Conservation (phyloP, 2,329 filamentous ascomycete species). For the Epichloe brachyelytri region DNA sequence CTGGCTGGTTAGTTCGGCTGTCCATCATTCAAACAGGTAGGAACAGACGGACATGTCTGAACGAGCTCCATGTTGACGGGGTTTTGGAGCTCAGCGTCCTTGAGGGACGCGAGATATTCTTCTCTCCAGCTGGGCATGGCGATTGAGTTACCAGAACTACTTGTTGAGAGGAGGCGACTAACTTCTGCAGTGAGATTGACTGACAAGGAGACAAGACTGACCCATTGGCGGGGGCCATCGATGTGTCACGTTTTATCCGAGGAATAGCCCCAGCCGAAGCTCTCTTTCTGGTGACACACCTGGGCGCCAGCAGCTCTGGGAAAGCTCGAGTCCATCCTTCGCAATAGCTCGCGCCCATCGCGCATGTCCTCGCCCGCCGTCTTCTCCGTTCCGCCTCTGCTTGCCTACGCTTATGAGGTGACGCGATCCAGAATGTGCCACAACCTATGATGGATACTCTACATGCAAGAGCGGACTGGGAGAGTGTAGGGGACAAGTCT, state of each 20-base stretch:
- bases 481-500: slow-evolving; percentile 82
- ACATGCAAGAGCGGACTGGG: slow-evolving; percentile 78
- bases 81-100: slow-evolving; percentile 56
- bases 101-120: slow-evolving; percentile 66
- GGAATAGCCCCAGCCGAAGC: slow-evolving; percentile 14
- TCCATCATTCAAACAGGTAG: neutral
- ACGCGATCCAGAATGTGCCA: slow-evolving; percentile 7
- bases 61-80: slow-evolving; percentile 54
- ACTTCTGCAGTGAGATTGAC: neutral
- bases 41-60: slow-evolving; percentile 55
- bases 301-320: neutral
- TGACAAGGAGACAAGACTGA: neutral
- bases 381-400: neutral
- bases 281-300: too few relatives aligned
- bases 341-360: neutral
- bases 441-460: slow-evolving; percentile 37
- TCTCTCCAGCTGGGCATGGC: slow-evolving; percentile 60
- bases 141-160: neutral
- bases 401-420: neutral
- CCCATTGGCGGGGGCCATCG: neutral
- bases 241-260: slow-evolving; percentile 15
- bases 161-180: neutral
- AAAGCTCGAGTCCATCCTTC: neutral
- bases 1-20: slow-evolving; percentile 9
- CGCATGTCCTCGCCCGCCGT: neutral